These are phyloP conservation scores for Fusarium luffae DNA, from an alignment of 2,329 filamentous ascomycete genomes.

Conservation along the genomic window DNA sequence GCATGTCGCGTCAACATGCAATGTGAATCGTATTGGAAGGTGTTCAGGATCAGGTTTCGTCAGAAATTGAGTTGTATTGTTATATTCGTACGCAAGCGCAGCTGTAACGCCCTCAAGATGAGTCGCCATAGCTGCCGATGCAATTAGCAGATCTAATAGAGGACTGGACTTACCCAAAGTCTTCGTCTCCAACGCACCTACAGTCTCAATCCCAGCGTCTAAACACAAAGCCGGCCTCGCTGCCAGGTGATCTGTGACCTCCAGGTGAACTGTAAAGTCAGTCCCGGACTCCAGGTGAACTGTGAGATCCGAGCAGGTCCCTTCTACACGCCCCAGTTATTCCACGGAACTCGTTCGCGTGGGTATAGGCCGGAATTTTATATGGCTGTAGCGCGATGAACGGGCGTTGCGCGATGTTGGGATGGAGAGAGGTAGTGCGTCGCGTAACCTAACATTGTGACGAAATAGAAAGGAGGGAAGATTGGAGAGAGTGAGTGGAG, in stretches of 20 bases:
- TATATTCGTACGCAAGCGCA: not conserved
- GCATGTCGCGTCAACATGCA: not conserved
- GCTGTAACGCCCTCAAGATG: not conserved
- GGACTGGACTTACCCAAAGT: not conserved
- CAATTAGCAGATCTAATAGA: not conserved
- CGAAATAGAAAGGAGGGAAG: not conserved
- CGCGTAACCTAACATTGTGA: not conserved
- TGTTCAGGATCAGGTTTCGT: not conserved
- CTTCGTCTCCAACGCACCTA: not conserved
- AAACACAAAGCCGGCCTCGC: not conserved
- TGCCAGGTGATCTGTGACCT: conserved; percentile 1
- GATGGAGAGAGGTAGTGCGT: not conserved
- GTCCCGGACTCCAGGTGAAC: not conserved
- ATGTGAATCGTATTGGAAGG: not conserved
- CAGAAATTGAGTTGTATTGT: not conserved
- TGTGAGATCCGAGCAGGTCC: conserved; percentile 1
- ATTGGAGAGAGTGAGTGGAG: not conserved
- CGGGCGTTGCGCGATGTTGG: not conserved
- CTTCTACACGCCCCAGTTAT: conserved; percentile 6
- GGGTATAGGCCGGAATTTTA: conserved; percentile 9
- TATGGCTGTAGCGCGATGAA: not conserved
- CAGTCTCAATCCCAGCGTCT: not conserved
- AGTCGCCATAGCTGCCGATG: not conserved
- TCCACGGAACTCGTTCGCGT: conserved; percentile 2
- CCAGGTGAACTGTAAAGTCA: conserved; percentile 3